These are phyloP conservation scores for Fragaria iinumae DNA, from an alignment of 306 rosid genomes.

Conservation along the genomic window DNA sequence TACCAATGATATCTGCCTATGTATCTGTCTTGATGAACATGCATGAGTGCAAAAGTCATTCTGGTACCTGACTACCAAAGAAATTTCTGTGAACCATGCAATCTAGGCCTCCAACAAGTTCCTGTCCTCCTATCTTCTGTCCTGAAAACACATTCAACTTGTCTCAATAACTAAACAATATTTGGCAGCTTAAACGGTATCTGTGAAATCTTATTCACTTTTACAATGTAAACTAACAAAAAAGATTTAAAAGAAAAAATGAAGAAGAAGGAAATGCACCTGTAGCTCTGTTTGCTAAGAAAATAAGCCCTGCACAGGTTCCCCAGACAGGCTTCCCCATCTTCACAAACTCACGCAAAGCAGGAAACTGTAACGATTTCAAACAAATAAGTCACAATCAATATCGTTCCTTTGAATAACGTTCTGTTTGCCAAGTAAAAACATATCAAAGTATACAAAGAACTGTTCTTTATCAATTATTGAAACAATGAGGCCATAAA, in stretches of 20 bases:
- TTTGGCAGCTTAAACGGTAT: not conserved
- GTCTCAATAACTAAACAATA: constrained; percentile 17
- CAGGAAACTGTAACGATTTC: constrained; percentile 61
- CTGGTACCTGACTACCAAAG: constrained; percentile 91
- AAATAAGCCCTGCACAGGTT: constrained; percentile 98
- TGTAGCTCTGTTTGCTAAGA: constrained; percentile 79
- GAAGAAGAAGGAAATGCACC: constrained; percentile 45
- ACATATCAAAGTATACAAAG: not conserved
- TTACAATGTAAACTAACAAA: not conserved
- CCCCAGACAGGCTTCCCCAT: constrained; percentile 99
- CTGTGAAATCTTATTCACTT: not conserved
- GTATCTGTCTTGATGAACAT: not conserved
- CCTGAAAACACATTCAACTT: constrained; percentile 52
- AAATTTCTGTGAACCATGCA: constrained; percentile 92
- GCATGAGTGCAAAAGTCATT: constrained; percentile 8
- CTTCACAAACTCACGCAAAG: constrained; percentile 81
- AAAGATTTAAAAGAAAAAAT: constrained; percentile 9
- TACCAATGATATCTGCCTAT: not conserved
- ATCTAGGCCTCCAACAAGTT: constrained; percentile 88
- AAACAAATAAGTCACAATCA: not conserved
- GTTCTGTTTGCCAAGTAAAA: not conserved
- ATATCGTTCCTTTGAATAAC: not conserved
- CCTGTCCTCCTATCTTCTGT: constrained; percentile 89
- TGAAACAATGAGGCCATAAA: not conserved
- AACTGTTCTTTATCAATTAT: not conserved